Conservation (phyloP, 2,329 filamentous ascomycete species). For the Magnaporthales sp. region DNA sequence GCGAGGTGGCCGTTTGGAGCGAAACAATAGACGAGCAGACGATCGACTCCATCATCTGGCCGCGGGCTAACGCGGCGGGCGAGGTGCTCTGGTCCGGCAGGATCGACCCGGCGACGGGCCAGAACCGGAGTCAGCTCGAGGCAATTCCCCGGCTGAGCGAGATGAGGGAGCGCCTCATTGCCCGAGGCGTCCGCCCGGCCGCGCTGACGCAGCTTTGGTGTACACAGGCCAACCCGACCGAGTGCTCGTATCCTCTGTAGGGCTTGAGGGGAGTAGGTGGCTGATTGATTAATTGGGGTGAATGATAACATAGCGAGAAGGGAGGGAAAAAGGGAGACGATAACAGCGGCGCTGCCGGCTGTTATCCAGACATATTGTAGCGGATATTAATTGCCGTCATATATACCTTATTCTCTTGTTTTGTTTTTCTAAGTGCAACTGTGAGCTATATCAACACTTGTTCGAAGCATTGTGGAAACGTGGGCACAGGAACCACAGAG, state of each 20-base stretch:
- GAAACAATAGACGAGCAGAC: constrained; percentile 72
- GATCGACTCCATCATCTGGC: constrained; percentile 71
- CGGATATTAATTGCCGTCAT: background rate
- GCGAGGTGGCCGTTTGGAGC: constrained; percentile 74
- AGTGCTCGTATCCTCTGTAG: constrained; percentile 25
- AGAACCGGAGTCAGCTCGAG: constrained; percentile 63
- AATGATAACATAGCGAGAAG: no score
- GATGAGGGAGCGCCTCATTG: constrained; percentile 68
- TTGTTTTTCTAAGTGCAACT: background rate
- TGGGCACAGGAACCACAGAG: background rate
- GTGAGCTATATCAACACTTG: background rate
- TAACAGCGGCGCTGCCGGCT: background rate
- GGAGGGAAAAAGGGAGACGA: background rate
- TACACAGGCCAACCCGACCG: constrained; percentile 46
- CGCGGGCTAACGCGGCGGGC: constrained; percentile 61
- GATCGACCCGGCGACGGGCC: constrained; percentile 49
- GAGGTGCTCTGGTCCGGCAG: constrained; percentile 76
- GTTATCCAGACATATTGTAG: background rate
- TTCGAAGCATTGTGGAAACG: background rate
- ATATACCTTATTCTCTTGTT: background rate
- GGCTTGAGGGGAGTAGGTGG: background rate
- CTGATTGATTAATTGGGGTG: background rate
- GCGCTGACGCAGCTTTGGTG: constrained; percentile 69
- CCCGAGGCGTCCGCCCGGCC: constrained; percentile 52
- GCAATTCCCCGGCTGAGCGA: constrained; percentile 63